Evolutionary conservation across 768 basidiomycete genomes (phyloP), one percentile per base, ranked within the genome.

Genomic region (Clavaria fumosa): DNA sequence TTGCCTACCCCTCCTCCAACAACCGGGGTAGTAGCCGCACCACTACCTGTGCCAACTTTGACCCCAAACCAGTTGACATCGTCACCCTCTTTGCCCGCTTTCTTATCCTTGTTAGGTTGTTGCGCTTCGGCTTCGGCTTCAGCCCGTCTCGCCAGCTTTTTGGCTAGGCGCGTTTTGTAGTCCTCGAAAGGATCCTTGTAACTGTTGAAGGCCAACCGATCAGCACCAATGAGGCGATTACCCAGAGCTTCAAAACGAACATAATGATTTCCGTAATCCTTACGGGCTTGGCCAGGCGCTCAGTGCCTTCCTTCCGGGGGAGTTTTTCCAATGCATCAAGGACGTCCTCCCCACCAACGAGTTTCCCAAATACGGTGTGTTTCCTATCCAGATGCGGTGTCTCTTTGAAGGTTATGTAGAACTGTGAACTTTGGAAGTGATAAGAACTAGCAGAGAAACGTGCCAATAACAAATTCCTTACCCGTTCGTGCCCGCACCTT

Each of bases 141-240:
- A 1, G 63, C 64, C 45, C 63, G 61, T 44, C 63, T 72, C 32
- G 80, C 76, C 7, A 85, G 67, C 47, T 81, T 83, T 50, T 81
- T 89, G 23, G 72, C 70, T 5, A 88, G 70, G 10, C 88, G 77
- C 17, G 64, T 67, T 52, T 91, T 88, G 58, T 95, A 96, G 26
- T 81, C 80, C 37, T 93, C 83, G 50, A 95, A 97, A 0, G 95
- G 95, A 56, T 99, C 91, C 60, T 89, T 82, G 50, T 86, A 80
- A 37, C 85, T 89, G 50, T 23, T 12, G 28, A 28, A 22, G 5
- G 17, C 17, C 15, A 10, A 17, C 12, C 34, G 9, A 23, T 30
- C 9, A 11, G 11, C 20, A 2, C 20, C 17, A 23, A 34, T 21
- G n/a, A 22, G 19, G n/a, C n/a, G n/a, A n/a, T n/a, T 1, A n/a